phyloP scores from a whole-genome alignment of 768 basidiomycete species.

The Sistotremastrum niveocremeum region DNA sequence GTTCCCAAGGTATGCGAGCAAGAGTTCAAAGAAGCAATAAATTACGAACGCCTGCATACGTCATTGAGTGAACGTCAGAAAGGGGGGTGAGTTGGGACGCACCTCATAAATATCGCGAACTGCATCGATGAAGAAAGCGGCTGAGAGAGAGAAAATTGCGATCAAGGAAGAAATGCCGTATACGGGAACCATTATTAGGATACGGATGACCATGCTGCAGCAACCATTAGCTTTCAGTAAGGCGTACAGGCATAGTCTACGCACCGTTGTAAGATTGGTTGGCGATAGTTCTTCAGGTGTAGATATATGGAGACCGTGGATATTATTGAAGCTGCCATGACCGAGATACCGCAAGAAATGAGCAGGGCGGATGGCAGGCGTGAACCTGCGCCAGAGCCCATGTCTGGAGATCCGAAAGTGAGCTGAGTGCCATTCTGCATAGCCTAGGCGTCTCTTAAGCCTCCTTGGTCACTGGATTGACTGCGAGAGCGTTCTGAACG shows the following conservation, averaged over 20 bases:
- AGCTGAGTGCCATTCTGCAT: too few relatives aligned
- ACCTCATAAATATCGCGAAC: slow-evolving; percentile 96
- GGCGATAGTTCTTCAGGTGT: slow-evolving; percentile 78
- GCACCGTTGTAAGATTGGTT: slow-evolving; percentile 68
- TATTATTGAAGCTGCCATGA: slow-evolving; percentile 56
- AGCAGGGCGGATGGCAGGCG: slow-evolving; percentile 41
- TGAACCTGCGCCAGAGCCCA: slow-evolving; percentile 36
- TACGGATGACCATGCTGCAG: slow-evolving; percentile 76
- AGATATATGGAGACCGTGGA: slow-evolving; percentile 64
- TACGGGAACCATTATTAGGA: slow-evolving; percentile 94
- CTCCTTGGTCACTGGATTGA: too few relatives aligned
- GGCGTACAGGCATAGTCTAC: slow-evolving; percentile 7
- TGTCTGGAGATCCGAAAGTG: not conserved
- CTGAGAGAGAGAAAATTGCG: slow-evolving; percentile 85
- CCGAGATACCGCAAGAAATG: slow-evolving; percentile 44
- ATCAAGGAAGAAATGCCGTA: slow-evolving; percentile 87
- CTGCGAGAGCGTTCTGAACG: too few relatives aligned
- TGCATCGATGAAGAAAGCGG: slow-evolving; percentile 92
- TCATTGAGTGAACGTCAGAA: not conserved
- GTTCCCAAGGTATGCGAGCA: slow-evolving; percentile 79
- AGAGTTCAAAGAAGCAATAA: slow-evolving; percentile 80
- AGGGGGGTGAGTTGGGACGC: slow-evolving; percentile 9
- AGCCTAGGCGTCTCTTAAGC: too few relatives aligned
- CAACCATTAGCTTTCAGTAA: not conserved
- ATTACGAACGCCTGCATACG: slow-evolving; percentile 72